Conservation (phyloP, 768 basidiomycete genomes). For the Nidularia sp. region DNA sequence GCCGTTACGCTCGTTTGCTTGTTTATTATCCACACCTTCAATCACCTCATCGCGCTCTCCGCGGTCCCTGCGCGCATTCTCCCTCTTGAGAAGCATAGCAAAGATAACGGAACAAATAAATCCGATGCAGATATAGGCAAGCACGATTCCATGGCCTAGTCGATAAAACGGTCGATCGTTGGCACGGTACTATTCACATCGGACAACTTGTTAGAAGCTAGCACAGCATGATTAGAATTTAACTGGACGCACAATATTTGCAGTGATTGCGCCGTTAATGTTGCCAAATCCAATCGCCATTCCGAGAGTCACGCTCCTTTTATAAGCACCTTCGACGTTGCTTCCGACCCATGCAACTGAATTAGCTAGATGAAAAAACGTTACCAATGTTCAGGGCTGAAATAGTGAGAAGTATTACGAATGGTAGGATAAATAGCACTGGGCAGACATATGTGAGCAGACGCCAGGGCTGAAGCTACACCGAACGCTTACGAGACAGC, state of each 20-base stretch:
- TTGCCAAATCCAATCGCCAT: constrained; percentile 71
- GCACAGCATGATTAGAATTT: too few relatives aligned
- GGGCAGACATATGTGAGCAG: background rate
- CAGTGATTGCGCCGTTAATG: constrained; percentile 63
- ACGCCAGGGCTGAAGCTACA: too few relatives aligned
- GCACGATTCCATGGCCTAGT: constrained; percentile 64
- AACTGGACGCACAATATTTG: constrained; percentile 50
- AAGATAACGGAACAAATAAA: constrained; percentile 49
- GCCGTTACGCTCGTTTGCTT: constrained; percentile 48
- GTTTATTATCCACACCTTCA: constrained; percentile 38
- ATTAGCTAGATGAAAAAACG: constrained; percentile 6
- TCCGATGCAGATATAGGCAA: constrained; percentile 67
- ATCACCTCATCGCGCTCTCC: constrained; percentile 70
- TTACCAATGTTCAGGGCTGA: background rate
- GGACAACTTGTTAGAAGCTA: constrained; percentile 1
- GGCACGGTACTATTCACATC: constrained; percentile 51
- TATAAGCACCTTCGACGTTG: constrained; percentile 72
- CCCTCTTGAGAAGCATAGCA: constrained; percentile 42
- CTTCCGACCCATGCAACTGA: constrained; percentile 61
- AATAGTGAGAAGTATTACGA: constrained; percentile 26
- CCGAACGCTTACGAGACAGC: constrained; percentile 57
- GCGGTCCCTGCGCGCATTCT: constrained; percentile 60
- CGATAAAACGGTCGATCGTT: constrained; percentile 64
- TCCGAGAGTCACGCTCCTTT: constrained; percentile 64
- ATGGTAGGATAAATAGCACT: constrained; percentile 51